These are phyloP conservation scores for Botryobasidium botryosum DNA, from an alignment of 768 basidiomycete species.

Conservation along the genomic window DNA sequence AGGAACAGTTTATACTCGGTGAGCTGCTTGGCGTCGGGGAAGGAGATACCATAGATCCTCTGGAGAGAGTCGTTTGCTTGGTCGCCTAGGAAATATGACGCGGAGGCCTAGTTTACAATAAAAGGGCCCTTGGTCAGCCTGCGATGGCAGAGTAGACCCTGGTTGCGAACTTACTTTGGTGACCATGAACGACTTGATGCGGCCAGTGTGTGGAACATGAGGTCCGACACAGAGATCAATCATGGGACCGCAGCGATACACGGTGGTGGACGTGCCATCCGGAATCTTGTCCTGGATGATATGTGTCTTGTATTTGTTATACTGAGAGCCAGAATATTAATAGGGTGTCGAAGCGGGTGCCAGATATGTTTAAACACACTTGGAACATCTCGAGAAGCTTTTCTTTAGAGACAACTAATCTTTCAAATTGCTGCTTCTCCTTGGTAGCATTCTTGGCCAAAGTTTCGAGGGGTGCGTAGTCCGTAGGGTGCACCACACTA, in stretches of 20 bases:
- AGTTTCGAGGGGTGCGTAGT: constrained; percentile 83
- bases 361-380: constrained; percentile 30
- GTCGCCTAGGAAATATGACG: constrained; percentile 95
- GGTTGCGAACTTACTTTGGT: constrained; percentile 48
- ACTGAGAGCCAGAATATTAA: constrained; percentile 31
- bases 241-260: constrained; percentile 98
- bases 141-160: background rate
- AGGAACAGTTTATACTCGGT: constrained; percentile 91
- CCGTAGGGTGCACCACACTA: constrained; percentile 60
- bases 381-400: constrained; percentile 92
- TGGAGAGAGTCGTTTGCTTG: constrained; percentile 85
- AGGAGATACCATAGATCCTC: constrained; percentile 94
- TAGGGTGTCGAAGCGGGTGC: background rate
- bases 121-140: background rate
- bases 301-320: constrained; percentile 96
- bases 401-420: constrained; percentile 85
- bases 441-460: constrained; percentile 76
- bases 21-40: constrained; percentile 94
- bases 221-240: constrained; percentile 94
- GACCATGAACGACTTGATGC: constrained; percentile 93
- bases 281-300: constrained; percentile 91
- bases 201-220: constrained; percentile 94
- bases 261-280: constrained; percentile 90
- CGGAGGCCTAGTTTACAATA: constrained; percentile 30
- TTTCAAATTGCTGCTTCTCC: constrained; percentile 95